These are phyloP conservation scores for Parathielavia hyrcaniae DNA, from an alignment of 495 filamentous ascomycete genomes.

Conservation along the genomic window DNA sequence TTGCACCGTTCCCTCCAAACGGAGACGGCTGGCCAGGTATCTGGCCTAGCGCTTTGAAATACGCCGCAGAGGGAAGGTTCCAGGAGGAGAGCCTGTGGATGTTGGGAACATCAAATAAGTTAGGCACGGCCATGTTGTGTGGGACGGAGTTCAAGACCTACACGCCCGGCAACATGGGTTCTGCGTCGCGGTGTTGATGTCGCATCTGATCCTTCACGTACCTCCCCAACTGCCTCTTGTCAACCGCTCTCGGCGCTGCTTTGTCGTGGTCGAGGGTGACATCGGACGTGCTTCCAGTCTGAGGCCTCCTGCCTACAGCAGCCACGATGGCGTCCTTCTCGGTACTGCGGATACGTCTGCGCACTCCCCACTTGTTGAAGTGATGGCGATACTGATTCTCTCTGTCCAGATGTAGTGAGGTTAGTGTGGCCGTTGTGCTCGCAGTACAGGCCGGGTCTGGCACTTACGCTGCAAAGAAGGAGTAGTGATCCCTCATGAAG, in stretches of 20 bases:
- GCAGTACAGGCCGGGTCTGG: conserved; percentile 4
- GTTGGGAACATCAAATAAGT: too few relatives aligned
- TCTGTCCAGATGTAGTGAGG: conserved; percentile 22
- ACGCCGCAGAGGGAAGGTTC: conserved; percentile 24
- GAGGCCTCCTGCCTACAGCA: background rate
- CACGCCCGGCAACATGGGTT: conserved; percentile 15
- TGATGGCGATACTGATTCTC: conserved; percentile 38
- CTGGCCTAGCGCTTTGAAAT: conserved; percentile 6
- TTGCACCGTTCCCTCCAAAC: conserved; percentile 3
- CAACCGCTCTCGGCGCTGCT: too few relatives aligned
- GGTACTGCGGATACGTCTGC: conserved; percentile 30
- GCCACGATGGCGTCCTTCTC: conserved; percentile 23
- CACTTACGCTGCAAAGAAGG: conserved; percentile 38
- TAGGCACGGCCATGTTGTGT: too few relatives aligned
- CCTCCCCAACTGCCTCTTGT: conserved; percentile 34
- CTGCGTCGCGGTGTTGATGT: conserved; percentile 10
- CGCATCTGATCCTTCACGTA: conserved; percentile 29
- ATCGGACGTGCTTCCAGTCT: conserved; percentile 19
- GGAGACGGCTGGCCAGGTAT: conserved; percentile 8
- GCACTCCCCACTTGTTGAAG: conserved; percentile 40
- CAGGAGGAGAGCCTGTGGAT: conserved; percentile 17
- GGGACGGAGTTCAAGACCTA: conserved; percentile 19
- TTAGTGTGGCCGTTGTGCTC: conserved; percentile 9
- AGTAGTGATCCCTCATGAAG: conserved; percentile 30
- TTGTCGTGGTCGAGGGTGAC: conserved; percentile 25